Base-by-base conservation (phyloP, 305 asterid species). In the Solanum chacoense region DNA sequence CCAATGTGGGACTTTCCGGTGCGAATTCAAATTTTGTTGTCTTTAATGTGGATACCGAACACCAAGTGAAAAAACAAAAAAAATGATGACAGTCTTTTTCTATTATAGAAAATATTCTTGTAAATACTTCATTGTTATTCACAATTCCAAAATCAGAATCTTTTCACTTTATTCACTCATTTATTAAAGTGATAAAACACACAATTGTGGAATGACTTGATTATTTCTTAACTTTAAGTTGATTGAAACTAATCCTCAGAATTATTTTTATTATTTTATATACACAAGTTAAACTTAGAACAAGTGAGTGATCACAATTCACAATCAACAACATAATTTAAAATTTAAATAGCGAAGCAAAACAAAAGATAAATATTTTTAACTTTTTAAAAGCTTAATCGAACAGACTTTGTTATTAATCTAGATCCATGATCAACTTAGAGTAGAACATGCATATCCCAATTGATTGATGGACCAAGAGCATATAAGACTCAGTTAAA, bases 361-460 rank as follows among this genome's bases (percentile, higher is more conserved):
- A 1, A 74, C 0, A 2, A 74, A 0, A 20, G 3, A 73, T 73
- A 29, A 31, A 14, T 20, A 29, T 8, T 73, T 73, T 16, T 14
- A 0, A 3, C 11, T 7, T 0, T 8, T 28, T 4, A 29, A 0
- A 72, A 28, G 3, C 6, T 14, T 29, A 0, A 8, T 31, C n/a
- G 20, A 72, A 29, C n/a, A 29, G 1, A 29, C 24, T 59, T 0
- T 59, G 24, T 59, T 20, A 1, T 59, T 59, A 7, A 0, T 59
- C 26, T 59, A 59, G 2, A 59, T 59, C 69, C 5, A 55, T 1
- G 34, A 32, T 45, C 63, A 14, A 3, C 63, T 45, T 45, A 5
- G 8, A 45, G 20, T 45, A 45, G 63, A 45, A 45, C 63, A 45
- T 45, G 63, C 63, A 45, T 69, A 28, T 13, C 29, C 45, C 38